Conservation (phyloP, 1,284 basidiomycete species). For the Inonotus hispidus region DNA sequence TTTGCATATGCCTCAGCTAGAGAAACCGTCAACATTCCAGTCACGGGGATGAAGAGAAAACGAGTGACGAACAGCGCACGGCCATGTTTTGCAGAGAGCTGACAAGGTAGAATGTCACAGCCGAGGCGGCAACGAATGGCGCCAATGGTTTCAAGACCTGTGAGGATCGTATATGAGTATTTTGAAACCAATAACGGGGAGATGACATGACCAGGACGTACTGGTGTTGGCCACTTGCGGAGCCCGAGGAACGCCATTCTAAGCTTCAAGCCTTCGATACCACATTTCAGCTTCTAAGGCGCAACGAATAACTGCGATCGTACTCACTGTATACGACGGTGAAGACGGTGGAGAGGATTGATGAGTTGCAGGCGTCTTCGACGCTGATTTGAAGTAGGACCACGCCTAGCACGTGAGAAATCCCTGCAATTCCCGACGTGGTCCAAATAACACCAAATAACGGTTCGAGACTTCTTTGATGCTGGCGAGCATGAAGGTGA, state of each 20-base stretch:
- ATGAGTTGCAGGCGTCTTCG: not conserved
- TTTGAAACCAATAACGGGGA: not conserved
- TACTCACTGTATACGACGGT: not conserved
- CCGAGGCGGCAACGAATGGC: slow-evolving; percentile 66
- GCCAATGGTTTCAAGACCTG: slow-evolving; percentile 68
- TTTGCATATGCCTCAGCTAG: slow-evolving; percentile 62
- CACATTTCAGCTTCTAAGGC: not conserved
- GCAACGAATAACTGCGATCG: not conserved
- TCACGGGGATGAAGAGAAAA: not conserved
- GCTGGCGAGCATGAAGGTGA: no score
- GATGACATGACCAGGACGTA: slow-evolving; percentile 21
- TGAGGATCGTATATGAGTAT: not conserved
- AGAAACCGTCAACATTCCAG: not conserved
- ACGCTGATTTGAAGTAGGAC: not conserved
- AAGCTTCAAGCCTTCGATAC: not conserved
- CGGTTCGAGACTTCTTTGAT: no score
- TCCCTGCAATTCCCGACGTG: not conserved
- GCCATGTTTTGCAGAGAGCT: slow-evolving; percentile 56
- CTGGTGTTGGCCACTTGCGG: slow-evolving; percentile 74
- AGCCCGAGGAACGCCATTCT: slow-evolving; percentile 69
- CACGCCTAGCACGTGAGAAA: not conserved
- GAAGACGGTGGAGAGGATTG: not conserved
- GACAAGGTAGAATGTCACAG: slow-evolving; percentile 61
- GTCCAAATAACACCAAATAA: not conserved
- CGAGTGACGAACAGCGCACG: slow-evolving; percentile 55